Evolutionary conservation across 306 rosid genomes (phyloP).

Genomic region (Clitoria ternatea): DNA sequence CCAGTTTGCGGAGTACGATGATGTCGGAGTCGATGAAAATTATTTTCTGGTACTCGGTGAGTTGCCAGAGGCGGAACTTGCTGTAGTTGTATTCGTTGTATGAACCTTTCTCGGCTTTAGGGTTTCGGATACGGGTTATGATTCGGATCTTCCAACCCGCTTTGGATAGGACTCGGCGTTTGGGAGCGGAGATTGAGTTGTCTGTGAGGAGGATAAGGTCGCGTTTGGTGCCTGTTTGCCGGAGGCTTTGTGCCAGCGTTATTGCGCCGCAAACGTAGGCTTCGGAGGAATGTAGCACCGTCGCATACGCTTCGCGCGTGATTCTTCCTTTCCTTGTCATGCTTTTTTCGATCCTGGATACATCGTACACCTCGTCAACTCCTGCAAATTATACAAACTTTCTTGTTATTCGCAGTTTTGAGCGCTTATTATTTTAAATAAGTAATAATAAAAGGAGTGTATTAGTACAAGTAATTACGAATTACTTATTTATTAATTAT

Average conservation of each 20-base stretch:
- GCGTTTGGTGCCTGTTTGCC: constrained; percentile 62
- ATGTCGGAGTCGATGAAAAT: constrained; percentile 82
- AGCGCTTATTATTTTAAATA: not conserved
- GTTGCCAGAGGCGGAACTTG: constrained; percentile 87
- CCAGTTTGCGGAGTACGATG: constrained; percentile 65
- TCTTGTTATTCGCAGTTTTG: too few relatives aligned
- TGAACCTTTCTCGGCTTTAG: constrained; percentile 44
- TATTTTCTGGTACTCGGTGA: constrained; percentile 61
- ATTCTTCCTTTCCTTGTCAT: constrained; percentile 24
- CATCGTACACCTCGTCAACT: constrained; percentile 50
- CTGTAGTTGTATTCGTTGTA: constrained; percentile 94
- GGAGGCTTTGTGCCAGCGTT: constrained; percentile 68
- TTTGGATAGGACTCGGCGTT: constrained; percentile 44
- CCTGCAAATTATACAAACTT: constrained; percentile 34
- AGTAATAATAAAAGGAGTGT: not conserved
- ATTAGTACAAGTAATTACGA: too few relatives aligned
- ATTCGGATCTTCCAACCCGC: constrained; percentile 70
- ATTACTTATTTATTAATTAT: too few relatives aligned
- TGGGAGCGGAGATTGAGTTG: constrained; percentile 45
- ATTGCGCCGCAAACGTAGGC: constrained; percentile 81
- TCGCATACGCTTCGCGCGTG: constrained; percentile 68
- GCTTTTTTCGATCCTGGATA: constrained; percentile 36
- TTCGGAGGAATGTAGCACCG: constrained; percentile 66
- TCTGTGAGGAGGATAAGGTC: constrained; percentile 69
- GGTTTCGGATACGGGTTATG: constrained; percentile 69